Percentiles rank a stretch among this genome's conserved stretches.
Conservation (phyloP, 2,329 filamentous ascomycete genomes). For the Cladosporium austrohemisphaericum region DNA sequence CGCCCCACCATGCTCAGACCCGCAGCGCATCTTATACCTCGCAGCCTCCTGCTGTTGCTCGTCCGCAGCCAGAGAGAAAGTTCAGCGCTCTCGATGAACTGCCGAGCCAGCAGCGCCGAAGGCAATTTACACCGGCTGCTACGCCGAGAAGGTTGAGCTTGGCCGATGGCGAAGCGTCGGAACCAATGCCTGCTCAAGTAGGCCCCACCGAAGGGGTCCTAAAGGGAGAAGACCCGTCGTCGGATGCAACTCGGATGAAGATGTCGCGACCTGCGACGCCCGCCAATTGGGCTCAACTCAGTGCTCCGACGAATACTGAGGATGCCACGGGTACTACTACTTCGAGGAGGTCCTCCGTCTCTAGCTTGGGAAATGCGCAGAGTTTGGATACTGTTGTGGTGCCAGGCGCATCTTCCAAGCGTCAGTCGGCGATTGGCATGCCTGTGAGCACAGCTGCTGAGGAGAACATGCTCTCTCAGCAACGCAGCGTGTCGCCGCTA, state of each 20-base stretch:
- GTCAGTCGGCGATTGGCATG: background rate
- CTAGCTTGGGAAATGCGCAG: constrained; percentile 22
- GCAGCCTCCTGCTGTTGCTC: background rate
- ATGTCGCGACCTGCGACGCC: constrained; percentile 4
- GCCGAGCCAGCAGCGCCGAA: constrained; percentile 23
- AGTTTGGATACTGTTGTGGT: background rate
- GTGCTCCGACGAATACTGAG: constrained; percentile 20
- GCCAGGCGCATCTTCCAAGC: background rate
- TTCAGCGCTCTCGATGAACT: constrained; percentile 25
- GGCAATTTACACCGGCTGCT: background rate
- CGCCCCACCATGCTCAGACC: background rate
- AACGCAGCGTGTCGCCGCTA: constrained; percentile 1
- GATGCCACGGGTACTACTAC: constrained; percentile 11
- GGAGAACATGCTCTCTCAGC: background rate
- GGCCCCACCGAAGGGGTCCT: background rate
- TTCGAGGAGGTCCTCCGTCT: constrained; percentile 26
- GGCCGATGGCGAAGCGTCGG: background rate
- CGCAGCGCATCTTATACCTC: background rate
- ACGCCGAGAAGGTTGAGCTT: constrained; percentile 3
- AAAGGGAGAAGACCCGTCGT: background rate
- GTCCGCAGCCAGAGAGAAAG: constrained; percentile 22
- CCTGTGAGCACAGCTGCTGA: background rate
- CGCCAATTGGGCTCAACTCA: constrained; percentile 18
- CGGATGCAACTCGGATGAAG: background rate
- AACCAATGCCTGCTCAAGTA: background rate